phyloP scores from a whole-genome alignment of 2,329 filamentous ascomycete species.

The Pseudogymnoascus sp. region DNA sequence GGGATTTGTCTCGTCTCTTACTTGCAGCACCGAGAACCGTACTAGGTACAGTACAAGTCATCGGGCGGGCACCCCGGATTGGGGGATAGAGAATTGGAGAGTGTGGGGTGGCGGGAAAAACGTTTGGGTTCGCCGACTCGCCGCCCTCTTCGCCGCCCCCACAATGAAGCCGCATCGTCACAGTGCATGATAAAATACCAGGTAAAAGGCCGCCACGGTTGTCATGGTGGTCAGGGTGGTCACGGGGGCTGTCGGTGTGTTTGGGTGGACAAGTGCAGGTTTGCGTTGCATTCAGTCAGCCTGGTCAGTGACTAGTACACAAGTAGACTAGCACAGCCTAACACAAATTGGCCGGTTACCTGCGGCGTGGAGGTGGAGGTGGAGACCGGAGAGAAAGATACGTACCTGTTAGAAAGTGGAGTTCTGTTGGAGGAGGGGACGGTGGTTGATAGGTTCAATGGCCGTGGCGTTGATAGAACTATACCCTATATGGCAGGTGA shows the following conservation, averaged over 20 bases:
- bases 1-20: neutral
- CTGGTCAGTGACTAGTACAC: neutral
- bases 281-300: neutral
- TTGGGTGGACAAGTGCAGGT: neutral
- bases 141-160: neutral
- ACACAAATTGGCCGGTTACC: neutral
- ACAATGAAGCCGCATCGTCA: conserved; percentile 7
- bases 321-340: neutral
- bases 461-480: neutral
- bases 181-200: neutral
- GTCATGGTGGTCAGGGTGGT: neutral
- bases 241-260: neutral
- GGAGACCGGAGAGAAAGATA: neutral
- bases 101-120: neutral
- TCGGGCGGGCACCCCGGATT: neutral
- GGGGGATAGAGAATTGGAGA: neutral
- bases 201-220: neutral
- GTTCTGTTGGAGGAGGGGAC: neutral
- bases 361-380: conserved; percentile 1
- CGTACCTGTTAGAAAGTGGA: neutral
- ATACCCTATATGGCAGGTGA: conserved; percentile 3
- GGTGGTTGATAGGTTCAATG: neutral
- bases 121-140: conserved; percentile 1
- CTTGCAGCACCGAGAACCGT: neutral
- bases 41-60: neutral